A percentile compares a stretch with the other conserved stretches of the same genome.
These are phyloP conservation scores for Paralagenidium karlingii DNA, from an alignment of 352 stramenopile genomes.

Conservation along the genomic window DNA sequence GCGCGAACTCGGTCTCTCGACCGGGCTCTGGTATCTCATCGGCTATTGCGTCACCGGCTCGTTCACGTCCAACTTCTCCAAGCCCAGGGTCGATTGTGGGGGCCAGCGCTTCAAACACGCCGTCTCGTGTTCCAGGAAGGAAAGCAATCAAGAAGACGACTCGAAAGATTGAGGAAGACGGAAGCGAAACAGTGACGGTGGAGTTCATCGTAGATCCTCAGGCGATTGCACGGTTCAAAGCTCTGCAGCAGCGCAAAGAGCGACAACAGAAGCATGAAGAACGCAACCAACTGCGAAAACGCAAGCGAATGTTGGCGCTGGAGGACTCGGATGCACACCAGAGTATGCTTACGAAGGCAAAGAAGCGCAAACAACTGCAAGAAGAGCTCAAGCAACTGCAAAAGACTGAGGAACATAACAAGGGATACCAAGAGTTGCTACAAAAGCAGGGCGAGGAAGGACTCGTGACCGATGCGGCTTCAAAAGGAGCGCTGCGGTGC, in stretches of 20 bases:
- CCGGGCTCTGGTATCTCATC: conserved; percentile 46
- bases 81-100: conserved; percentile 17
- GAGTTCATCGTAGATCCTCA: conserved; percentile 73
- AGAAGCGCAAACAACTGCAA: conserved; percentile 71
- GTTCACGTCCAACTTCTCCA: conserved; percentile 54
- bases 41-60: conserved; percentile 42
- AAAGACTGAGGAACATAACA: conserved; percentile 73
- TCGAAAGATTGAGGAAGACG: conserved; percentile 68
- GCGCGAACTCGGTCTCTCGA: conserved; percentile 19
- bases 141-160: conserved; percentile 70
- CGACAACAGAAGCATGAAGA: conserved; percentile 56
- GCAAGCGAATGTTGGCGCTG: conserved; percentile 61
- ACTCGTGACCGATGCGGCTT: conserved; percentile 7
- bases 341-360: conserved; percentile 56
- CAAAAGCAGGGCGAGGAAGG: conserved; percentile 52
- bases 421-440: conserved; percentile 73
- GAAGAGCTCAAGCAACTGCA: conserved; percentile 78
- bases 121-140: conserved; percentile 4
- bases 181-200: conserved; percentile 58
- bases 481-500: conserved; percentile 63
- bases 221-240: conserved; percentile 50
- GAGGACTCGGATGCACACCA: conserved; percentile 37
- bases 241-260: conserved; percentile 67
- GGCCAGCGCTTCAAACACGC: not conserved
- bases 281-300: conserved; percentile 59